phyloP scores from a whole-genome alignment of 768 basidiomycete genomes.

The Lactarius sp. region DNA sequence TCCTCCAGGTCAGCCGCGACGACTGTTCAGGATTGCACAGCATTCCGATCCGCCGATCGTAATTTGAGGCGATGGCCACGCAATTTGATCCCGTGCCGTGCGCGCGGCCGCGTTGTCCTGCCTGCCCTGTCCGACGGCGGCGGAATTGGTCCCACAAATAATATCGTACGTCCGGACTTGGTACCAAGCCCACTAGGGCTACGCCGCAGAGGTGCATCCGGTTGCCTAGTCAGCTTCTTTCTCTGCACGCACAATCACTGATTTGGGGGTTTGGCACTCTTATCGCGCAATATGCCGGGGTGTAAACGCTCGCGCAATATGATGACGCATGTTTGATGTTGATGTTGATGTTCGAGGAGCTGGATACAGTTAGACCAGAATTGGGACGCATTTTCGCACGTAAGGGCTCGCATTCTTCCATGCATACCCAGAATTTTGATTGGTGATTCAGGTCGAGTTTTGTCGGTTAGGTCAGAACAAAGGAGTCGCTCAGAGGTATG shows the following conservation, averaged over 20 bases:
- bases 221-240: background rate
- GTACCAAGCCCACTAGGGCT: too few species aligned
- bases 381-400: background rate
- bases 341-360: background rate
- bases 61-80: conserved; percentile 1
- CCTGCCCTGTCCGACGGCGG: background rate
- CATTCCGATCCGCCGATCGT: conserved; percentile 19
- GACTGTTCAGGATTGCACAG: conserved; percentile 13
- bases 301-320: background rate
- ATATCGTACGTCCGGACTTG: background rate
- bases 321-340: background rate
- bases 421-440: background rate
- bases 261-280: background rate
- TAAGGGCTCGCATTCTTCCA: background rate
- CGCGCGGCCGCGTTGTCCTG: background rate
- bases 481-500: background rate
- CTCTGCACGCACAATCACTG: background rate
- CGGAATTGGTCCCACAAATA: background rate
- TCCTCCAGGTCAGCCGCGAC: background rate
- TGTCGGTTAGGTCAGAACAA: background rate
- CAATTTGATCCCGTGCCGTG: background rate
- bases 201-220: background rate
- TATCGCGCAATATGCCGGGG: background rate
- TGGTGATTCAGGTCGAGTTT: background rate
- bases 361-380: background rate